These are phyloP conservation scores for Knoxia roxburghii DNA, from an alignment of 257 asterid genomes.

Conservation along the genomic window DNA sequence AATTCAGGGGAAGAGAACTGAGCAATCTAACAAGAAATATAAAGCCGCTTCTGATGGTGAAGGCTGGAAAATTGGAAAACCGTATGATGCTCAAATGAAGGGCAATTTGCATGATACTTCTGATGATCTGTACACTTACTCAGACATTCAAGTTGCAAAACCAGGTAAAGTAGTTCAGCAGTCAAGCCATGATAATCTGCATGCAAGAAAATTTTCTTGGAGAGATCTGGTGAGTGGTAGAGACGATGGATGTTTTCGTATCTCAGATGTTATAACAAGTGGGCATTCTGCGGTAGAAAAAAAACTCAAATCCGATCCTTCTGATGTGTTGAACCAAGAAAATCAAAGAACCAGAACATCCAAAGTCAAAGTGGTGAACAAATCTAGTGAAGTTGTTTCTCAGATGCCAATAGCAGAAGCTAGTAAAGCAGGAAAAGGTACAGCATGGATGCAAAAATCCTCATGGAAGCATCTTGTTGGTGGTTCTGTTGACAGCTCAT, in stretches of 20 bases:
- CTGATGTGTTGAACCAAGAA: constrained; percentile 14
- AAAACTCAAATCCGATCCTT: constrained; percentile 21
- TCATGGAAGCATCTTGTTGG: constrained; percentile 69
- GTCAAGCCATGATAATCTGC: constrained; percentile 19
- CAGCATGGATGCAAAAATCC: constrained; percentile 48
- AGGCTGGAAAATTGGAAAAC: constrained; percentile 9
- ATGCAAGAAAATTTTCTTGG: constrained; percentile 38
- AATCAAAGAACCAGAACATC: constrained; percentile 12
- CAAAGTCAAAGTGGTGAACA: constrained; percentile 20
- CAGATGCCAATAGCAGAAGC: constrained; percentile 22
- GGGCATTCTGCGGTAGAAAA: constrained; percentile 27
- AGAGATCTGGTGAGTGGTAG: constrained; percentile 34
- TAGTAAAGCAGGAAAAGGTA: constrained; percentile 41
- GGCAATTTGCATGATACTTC: not conserved
- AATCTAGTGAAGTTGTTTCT: constrained; percentile 23
- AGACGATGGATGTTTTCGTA: constrained; percentile 33
- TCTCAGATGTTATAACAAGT: constrained; percentile 38
- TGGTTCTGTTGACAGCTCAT: constrained; percentile 40
- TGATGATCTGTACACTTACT: constrained; percentile 12
- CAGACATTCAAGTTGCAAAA: constrained; percentile 18
- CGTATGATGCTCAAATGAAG: constrained; percentile 20
- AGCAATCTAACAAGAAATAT: constrained; percentile 39
- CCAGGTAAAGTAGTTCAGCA: constrained; percentile 21
- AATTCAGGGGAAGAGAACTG: constrained; percentile 22
- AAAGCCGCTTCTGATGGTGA: constrained; percentile 34